Evolutionary conservation across 2,329 filamentous ascomycete species (phyloP).

Genomic region (Colletotrichum sp.): DNA sequence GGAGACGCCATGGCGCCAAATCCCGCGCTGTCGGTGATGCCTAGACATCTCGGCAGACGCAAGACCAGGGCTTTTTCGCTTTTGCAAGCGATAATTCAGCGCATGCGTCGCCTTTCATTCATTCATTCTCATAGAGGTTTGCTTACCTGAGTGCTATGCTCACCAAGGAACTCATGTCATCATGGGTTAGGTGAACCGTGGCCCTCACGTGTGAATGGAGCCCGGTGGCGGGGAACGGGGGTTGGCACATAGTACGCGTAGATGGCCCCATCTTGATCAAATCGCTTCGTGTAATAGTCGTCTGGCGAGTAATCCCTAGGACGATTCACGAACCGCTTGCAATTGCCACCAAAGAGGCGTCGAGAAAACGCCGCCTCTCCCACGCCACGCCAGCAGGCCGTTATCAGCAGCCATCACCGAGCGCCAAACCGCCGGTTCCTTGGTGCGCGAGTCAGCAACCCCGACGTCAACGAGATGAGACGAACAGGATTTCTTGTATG

Average conservation of each 20-base stretch:
- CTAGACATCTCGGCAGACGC: neutral
- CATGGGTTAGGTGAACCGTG: constrained; percentile 1
- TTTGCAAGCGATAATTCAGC: neutral
- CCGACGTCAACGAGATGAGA: constrained; percentile 1
- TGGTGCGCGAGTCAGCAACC: constrained; percentile 7
- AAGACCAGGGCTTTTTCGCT: neutral
- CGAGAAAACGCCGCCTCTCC: neutral
- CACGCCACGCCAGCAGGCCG: neutral
- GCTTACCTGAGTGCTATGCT: neutral
- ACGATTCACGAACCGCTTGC: neutral
- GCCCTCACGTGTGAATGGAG: neutral
- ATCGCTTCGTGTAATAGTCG: constrained; percentile 2
- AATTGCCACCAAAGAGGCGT: neutral
- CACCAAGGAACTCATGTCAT: neutral
- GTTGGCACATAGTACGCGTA: neutral
- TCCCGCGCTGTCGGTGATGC: constrained; percentile 1
- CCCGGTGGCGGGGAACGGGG: neutral
- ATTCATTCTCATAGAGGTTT: neutral
- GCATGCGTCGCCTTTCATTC: neutral
- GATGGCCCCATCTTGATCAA: constrained; percentile 8
- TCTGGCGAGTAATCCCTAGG: neutral
- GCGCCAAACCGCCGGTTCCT: neutral
- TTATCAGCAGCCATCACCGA: neutral
- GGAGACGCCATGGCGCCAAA: neutral
- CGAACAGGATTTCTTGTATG: constrained; percentile 1